Base-by-base conservation (phyloP, 2,329 filamentous ascomycete species). In the Graphium sp. region DNA sequence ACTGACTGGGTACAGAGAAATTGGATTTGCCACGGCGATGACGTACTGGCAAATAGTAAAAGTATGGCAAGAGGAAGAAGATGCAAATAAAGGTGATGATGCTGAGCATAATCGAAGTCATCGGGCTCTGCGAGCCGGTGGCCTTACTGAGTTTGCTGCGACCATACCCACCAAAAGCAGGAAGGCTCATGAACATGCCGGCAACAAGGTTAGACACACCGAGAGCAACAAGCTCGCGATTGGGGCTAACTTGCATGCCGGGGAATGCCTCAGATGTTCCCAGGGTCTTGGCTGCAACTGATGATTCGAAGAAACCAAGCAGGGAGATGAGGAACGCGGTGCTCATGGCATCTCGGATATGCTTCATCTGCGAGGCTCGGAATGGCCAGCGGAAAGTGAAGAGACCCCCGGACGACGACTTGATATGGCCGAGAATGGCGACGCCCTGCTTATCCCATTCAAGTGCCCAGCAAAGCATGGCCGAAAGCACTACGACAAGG, bases 271-370 rank as follows among this genome's bases (percentile, higher is more conserved):
- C 69, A 28, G 59, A 60, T 23, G 69, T 68, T 6, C 78, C 79
- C 3, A 98, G 57, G 36, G 81, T 87, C 53, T 95, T 95, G 20
- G 89, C 89, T 2, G 89, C 89, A 9, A 98, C 84, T 0, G 84
- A 93, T 3, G 83, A 93, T 51, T 98, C 89, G 42, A 98, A 98
- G 53, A 98, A 98, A n/a, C 89, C 89, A 0, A 98, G 72, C 15
- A 98, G 62, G 1, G 85, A 83, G 37, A 98, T 93, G 30, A 95
- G 62, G 44, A 98, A 93, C 0, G 83, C 79, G 0, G 89, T 95
- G 29, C 81, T 76, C 65, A 95, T 78, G 21, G 83, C 79, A 36
- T 83, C 78, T 14, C 79, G 75, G 30, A 91, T 80, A 45, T 94
- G 78, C 15, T 70, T 65, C 60, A 95, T 74, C 40, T 91, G 71